Conservation (phyloP, 2,329 filamentous ascomycete species). For the Endocalyx cinctus region DNA sequence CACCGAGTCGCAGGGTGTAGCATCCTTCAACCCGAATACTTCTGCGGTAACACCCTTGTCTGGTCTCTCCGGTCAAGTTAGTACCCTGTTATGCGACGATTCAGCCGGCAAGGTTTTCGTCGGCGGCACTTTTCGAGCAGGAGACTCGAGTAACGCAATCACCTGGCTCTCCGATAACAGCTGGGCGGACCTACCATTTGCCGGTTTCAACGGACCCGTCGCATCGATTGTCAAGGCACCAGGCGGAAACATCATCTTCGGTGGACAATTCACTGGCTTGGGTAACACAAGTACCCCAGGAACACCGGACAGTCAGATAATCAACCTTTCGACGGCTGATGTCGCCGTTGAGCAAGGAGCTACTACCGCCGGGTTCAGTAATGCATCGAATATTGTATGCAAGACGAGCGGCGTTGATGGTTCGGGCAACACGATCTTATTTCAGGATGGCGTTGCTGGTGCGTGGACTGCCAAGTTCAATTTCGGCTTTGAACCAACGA, state of each 20-base stretch:
- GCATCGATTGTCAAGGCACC: constrained; percentile 75
- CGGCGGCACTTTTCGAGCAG: constrained; percentile 77
- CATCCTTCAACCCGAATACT: constrained; percentile 72
- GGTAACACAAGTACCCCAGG: constrained; percentile 71
- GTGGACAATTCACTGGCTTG: constrained; percentile 81
- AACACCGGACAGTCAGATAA: constrained; percentile 66
- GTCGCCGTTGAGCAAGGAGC: constrained; percentile 64
- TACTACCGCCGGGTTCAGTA: constrained; percentile 58
- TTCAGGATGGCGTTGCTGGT: constrained; percentile 69
- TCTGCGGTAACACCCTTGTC: constrained; percentile 66
- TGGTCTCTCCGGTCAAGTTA: constrained; percentile 81
- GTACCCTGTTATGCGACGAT: constrained; percentile 76
- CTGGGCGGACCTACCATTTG: constrained; percentile 82
- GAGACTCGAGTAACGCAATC: constrained; percentile 84
- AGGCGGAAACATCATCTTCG: constrained; percentile 86
- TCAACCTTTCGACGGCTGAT: constrained; percentile 78
- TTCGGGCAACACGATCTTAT: constrained; percentile 75
- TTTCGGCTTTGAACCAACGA: constrained; percentile 83
- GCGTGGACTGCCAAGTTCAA: constrained; percentile 80
- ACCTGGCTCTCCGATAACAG: constrained; percentile 65
- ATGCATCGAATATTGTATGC: constrained; percentile 81
- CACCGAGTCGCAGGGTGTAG: constrained; percentile 71
- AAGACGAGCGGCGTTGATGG: constrained; percentile 63
- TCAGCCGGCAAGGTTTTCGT: constrained; percentile 78
- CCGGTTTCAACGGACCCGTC: constrained; percentile 91